Evolutionary conservation across 176 grass and related monocot species (phyloP).

Genomic region (Stipa capillata): DNA sequence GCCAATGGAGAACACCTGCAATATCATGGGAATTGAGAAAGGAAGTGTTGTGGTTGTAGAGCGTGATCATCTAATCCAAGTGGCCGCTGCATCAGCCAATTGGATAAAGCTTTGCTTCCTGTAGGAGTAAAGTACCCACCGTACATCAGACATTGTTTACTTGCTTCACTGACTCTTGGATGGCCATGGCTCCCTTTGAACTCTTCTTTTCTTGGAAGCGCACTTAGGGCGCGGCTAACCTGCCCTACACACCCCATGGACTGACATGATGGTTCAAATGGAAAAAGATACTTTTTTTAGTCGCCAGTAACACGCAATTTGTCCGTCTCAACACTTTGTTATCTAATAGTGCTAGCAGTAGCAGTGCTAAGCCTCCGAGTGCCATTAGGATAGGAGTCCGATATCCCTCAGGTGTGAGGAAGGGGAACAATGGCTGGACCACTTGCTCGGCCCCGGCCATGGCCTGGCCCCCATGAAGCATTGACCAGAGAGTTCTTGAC

Average conservation of each 20-base stretch:
- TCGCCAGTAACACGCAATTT: slow-evolving; percentile 20
- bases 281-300: slow-evolving; percentile 25
- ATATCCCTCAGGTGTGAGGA: slow-evolving; percentile 9
- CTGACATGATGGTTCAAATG: slow-evolving; percentile 35
- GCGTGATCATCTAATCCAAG: neutral
- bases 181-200: neutral
- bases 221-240: neutral
- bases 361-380: too few species aligned
- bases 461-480: neutral
- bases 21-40: neutral
- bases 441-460: neutral
- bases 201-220: slow-evolving; percentile 43
- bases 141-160: neutral
- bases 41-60: neutral
- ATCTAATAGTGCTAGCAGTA: slow-evolving; percentile 15
- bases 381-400: slow-evolving; percentile 9
- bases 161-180: slow-evolving; percentile 7
- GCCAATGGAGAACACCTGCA: too few species aligned
- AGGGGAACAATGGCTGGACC: slow-evolving; percentile 18
- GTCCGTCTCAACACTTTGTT: slow-evolving; percentile 13
- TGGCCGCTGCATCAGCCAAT: neutral
- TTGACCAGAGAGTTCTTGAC: neutral
- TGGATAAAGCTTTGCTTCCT: neutral
- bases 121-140: too few species aligned
- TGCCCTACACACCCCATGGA: neutral